Base-by-base conservation (phyloP, 2,329 filamentous ascomycete species). In the Lomentospora prolificans region DNA sequence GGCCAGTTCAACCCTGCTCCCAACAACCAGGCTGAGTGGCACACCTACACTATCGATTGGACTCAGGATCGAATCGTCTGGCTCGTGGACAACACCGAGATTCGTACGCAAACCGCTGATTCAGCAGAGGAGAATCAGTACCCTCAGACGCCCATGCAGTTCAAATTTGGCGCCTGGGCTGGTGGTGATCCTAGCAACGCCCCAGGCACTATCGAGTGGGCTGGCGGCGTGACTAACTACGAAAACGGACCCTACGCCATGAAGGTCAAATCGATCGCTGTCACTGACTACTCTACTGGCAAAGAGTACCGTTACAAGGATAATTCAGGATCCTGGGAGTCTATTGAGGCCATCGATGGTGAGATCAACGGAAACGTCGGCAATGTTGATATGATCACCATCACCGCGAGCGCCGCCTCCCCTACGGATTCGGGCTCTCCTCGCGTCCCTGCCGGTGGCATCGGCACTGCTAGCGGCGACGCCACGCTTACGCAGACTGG, bases 201-300 rank as follows among this genome's bases (percentile, higher is more conserved):
- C 1, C 69, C 78, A 12, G 94, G 94, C 57, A 97, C 92, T 14
- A 89, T 97, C 64, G 76, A 83, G 61, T 99, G 94, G 94, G 89
- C 94, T 57, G 81, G 86, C 56, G 94, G 94, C 12, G 79, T 82
- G 51, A 96, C 90, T 51, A 84, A 96, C 72, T 99, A 94, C 73
- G 78, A 79, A 57, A 66, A 85, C 60, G 92, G 89, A 0, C 94
- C 94, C 1, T 99, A 87, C 73, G 83, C 78, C 60, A 97, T 97
- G 91, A 74, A 81, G 55, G 85, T 97, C 66, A 81, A 86, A 69
- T 87, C 80, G 28, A 71, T 96, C 62, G 76, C 79, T 55, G 81
- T 96, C 44, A 85, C 85, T 53, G 94, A 99, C 74, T 99, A 97
- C 75, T 96, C 91, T 22, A 96, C 91, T 1, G 94, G 94, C 55